Evolutionary conservation across 352 stramenopile genomes (phyloP).

Genomic region (Peronospora belbahrii): DNA sequence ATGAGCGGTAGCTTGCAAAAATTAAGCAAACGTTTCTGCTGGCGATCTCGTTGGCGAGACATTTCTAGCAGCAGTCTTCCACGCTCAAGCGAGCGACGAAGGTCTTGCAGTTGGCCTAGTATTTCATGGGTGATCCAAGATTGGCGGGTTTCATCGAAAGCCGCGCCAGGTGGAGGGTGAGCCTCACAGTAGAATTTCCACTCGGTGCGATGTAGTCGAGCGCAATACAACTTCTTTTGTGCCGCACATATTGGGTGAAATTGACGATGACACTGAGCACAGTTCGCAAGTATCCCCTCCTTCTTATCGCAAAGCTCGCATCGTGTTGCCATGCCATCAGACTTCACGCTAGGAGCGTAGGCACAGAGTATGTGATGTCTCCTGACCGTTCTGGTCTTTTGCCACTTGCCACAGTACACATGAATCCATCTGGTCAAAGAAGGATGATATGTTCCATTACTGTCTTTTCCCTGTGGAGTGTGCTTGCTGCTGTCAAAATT

Average conservation of each 20-base stretch:
- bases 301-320: conserved; percentile 54
- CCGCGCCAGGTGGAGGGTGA: conserved; percentile 55
- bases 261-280: conserved; percentile 45
- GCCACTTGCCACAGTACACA: conserved; percentile 70
- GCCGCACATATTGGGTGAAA: conserved; percentile 74
- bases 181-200: conserved; percentile 74
- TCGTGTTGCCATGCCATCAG: conserved; percentile 20
- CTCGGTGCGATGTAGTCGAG: conserved; percentile 47
- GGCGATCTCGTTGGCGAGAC: conserved; percentile 75
- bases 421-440: conserved; percentile 59
- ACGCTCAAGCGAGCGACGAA: conserved; percentile 70
- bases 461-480: conserved; percentile 1
- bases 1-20: conserved; percentile 51
- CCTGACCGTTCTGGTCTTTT: conserved; percentile 59
- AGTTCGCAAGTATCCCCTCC: conserved; percentile 46
- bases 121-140: conserved; percentile 77
- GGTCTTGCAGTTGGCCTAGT: conserved; percentile 59
- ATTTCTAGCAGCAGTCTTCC: conserved; percentile 82
- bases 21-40: conserved; percentile 72
- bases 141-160: conserved; percentile 62
- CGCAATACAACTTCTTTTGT: conserved; percentile 55
- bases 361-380: conserved; percentile 56
- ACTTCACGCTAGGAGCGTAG: conserved; percentile 21
- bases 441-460: conserved; percentile 9
- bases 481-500: not conserved